phyloP scores from a whole-genome alignment of 176 grass and related monocot genomes.

The Pontederia paniculata region DNA sequence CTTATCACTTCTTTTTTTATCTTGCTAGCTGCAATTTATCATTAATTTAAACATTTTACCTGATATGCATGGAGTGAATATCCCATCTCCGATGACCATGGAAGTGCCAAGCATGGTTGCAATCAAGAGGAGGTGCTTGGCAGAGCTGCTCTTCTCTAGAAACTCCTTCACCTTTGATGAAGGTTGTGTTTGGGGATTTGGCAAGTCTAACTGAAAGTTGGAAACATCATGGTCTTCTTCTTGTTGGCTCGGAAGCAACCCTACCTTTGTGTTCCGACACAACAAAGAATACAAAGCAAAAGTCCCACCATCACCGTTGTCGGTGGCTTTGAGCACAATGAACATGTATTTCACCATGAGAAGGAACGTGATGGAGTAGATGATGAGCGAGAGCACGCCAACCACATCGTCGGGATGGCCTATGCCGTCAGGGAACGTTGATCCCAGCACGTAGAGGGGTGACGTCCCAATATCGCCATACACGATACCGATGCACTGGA shows the following conservation, averaged over 20 bases:
- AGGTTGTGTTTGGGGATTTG: slow-evolving; percentile 57
- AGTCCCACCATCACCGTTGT: slow-evolving; percentile 82
- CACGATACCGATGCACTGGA: slow-evolving; percentile 83
- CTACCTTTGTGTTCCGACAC: slow-evolving; percentile 78
- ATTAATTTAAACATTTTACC: slow-evolving; percentile 31
- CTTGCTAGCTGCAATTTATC: too few species aligned
- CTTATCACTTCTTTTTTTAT: too few species aligned
- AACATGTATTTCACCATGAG: slow-evolving; percentile 82
- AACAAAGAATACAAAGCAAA: slow-evolving; percentile 98
- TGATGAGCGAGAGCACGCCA: slow-evolving; percentile 82
- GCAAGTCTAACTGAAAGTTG: slow-evolving; percentile 68
- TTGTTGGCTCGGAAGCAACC: slow-evolving; percentile 76
- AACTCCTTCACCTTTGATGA: slow-evolving; percentile 78
- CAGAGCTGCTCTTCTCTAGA: slow-evolving; percentile 38
- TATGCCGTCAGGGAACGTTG: slow-evolving; percentile 53
- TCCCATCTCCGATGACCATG: slow-evolving; percentile 78
- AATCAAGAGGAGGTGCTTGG: slow-evolving; percentile 46
- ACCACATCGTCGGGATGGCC: slow-evolving; percentile 58
- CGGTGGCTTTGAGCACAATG: slow-evolving; percentile 80
- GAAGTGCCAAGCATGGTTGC: slow-evolving; percentile 59
- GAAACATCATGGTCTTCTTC: slow-evolving; percentile 65
- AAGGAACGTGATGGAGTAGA: slow-evolving; percentile 74
- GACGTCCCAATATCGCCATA: slow-evolving; percentile 93
- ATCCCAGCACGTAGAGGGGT: slow-evolving; percentile 84
- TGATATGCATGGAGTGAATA: slow-evolving; percentile 65